Conservation (phyloP, 345 rosid species). For the Populus euphratica region DNA sequence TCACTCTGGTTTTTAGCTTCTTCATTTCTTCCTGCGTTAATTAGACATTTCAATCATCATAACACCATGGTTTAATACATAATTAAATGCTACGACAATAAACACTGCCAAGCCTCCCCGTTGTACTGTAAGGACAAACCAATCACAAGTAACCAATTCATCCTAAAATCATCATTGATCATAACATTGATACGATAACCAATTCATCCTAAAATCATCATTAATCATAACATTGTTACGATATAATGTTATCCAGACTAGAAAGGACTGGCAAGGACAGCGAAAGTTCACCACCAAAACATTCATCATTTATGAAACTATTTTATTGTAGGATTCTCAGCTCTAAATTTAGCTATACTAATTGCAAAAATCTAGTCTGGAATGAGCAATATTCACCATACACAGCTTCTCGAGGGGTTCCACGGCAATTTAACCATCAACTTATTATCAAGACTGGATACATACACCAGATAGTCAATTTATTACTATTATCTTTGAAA, state of each 20-base stretch:
- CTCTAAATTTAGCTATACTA: not conserved
- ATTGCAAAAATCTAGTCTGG: not conserved
- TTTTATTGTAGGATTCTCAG: not conserved
- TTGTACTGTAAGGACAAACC: not conserved
- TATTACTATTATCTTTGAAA: not conserved
- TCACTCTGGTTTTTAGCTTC: conserved; percentile 34
- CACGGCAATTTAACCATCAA: not conserved
- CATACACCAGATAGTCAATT: not conserved
- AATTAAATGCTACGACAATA: not conserved
- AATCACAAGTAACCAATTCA: not conserved
- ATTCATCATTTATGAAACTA: not conserved
- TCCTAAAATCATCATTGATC: not conserved
- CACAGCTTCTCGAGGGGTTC: not conserved
- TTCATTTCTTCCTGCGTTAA: conserved; percentile 51
- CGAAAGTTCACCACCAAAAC: not conserved
- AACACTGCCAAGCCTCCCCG: not conserved
- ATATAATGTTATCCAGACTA: not conserved
- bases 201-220: not conserved
- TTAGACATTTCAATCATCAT: not conserved
- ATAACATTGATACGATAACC: not conserved
- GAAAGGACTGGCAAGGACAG: not conserved
- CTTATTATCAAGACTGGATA: not conserved
- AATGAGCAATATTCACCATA: not conserved
- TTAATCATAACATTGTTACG: not conserved
- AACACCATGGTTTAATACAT: not conserved